Percentiles rank a stretch among this genome's conserved stretches.
Conservation (phyloP, 2,329 filamentous ascomycete genomes). For the Sclerotinia spermophila region DNA sequence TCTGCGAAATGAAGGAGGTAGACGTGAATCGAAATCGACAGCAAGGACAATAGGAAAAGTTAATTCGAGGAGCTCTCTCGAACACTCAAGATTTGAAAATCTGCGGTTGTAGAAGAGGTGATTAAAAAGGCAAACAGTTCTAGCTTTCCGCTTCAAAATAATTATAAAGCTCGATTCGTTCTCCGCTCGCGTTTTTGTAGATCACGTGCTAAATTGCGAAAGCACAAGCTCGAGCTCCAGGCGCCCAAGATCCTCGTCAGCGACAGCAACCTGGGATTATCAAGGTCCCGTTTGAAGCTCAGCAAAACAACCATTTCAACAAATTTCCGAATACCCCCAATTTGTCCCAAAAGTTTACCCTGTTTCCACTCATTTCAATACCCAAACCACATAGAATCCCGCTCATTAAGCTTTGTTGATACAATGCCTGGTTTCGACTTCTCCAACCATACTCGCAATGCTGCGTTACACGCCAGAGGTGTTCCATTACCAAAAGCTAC, state of each 20-base stretch:
- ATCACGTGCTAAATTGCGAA: slow-evolving; percentile 19
- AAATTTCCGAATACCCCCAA: neutral
- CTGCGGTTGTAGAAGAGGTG: neutral
- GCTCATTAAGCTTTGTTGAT: slow-evolving; percentile 31
- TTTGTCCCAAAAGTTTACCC: neutral
- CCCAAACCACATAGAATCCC: neutral
- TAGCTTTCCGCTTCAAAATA: slow-evolving; percentile 1
- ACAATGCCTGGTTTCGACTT: slow-evolving; percentile 98
- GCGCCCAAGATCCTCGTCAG: slow-evolving; percentile 20
- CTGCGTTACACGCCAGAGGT: slow-evolving; percentile 87
- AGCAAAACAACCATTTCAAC: slow-evolving; percentile 11
- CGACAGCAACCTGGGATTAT: slow-evolving; percentile 17
- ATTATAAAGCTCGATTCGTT: slow-evolving; percentile 5
- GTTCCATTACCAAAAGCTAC: slow-evolving; percentile 96
- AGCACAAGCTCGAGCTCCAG: slow-evolving; percentile 17
- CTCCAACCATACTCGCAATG: slow-evolving; percentile 99
- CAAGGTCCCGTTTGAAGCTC: slow-evolving; percentile 13
- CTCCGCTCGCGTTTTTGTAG: slow-evolving; percentile 12
- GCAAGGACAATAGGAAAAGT: neutral
- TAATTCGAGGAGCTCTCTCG: neutral
- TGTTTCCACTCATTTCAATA: neutral
- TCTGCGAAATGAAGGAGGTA: neutral
- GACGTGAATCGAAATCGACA: slow-evolving; percentile 2
- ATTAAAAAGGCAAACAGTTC: neutral
- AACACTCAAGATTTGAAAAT: neutral